A percentile compares a stretch with the other conserved stretches of the same genome.
Evolutionary conservation across 257 asterid species (phyloP).

Genomic region (Solanum microdontum): DNA sequence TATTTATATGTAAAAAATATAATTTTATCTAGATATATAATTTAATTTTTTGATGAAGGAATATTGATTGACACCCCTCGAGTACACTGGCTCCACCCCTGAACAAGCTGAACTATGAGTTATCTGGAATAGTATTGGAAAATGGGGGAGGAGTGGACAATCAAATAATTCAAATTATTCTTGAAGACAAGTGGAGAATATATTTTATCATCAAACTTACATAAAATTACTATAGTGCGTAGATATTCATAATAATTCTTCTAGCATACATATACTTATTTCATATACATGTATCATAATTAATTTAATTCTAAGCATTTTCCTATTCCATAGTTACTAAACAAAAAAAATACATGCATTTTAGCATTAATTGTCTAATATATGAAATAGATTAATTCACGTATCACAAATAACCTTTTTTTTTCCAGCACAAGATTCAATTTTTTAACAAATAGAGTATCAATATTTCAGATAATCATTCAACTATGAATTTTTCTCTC

Average conservation of each 20-base stretch:
- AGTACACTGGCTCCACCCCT: not conserved
- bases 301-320: not conserved
- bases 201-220: not conserved
- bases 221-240: not conserved
- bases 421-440: not conserved
- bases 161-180: not conserved
- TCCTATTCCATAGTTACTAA: not conserved
- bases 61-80: too few relatives aligned
- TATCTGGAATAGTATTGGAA: not conserved
- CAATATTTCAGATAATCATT: not conserved
- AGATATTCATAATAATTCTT: not conserved
- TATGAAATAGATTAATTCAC: not conserved
- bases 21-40: too few relatives aligned
- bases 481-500: not conserved
- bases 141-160: not conserved
- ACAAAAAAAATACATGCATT: not conserved
- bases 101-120: not conserved
- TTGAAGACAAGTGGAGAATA: not conserved
- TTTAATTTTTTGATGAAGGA: too few relatives aligned
- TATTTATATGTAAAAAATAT: too few relatives aligned
- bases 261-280: not conserved
- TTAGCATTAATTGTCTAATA: not conserved
- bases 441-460: not conserved
- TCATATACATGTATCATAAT: not conserved
- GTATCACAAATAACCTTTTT: not conserved